A percentile compares a stretch with the other conserved stretches of the same genome.
These are phyloP conservation scores for Aspergillus flavus DNA, from an alignment of 2,329 filamentous ascomycete genomes.

Conservation along the genomic window DNA sequence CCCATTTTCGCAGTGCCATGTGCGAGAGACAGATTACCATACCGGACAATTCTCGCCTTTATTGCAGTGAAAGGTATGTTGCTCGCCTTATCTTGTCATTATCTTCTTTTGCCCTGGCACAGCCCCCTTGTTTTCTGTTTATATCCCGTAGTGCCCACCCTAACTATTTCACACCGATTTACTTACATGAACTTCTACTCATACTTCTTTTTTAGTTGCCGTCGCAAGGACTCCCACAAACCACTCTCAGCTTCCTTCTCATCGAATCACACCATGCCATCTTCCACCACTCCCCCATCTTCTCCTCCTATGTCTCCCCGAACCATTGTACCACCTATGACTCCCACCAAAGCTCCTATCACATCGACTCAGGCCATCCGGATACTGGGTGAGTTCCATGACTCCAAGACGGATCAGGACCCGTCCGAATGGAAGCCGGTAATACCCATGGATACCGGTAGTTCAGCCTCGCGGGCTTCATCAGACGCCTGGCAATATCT, in stretches of 20 bases:
- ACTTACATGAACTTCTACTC: conserved; percentile 5
- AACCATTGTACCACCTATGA: conserved; percentile 40
- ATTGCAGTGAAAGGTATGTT: conserved; percentile 65
- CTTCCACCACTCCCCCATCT: conserved; percentile 32
- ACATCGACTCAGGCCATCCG: conserved; percentile 30
- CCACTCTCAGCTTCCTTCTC: conserved; percentile 45
- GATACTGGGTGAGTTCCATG: conserved; percentile 44
- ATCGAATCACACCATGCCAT: conserved; percentile 32
- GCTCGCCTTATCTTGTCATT: conserved; percentile 17
- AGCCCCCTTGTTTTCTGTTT: conserved; percentile 9
- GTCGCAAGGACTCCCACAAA: conserved; percentile 50
- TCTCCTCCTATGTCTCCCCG: conserved; percentile 41
- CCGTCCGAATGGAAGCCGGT: conserved; percentile 55
- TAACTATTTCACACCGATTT: conserved; percentile 5
- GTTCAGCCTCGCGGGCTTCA: conserved; percentile 26
- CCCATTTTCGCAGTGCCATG: conserved; percentile 53
- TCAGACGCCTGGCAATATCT: conserved; percentile 50
- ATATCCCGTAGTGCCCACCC: conserved; percentile 11
- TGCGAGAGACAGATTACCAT: conserved; percentile 68
- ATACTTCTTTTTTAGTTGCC: conserved; percentile 38
- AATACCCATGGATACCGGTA: conserved; percentile 31
- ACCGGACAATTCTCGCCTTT: conserved; percentile 62
- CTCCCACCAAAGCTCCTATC: conserved; percentile 33
- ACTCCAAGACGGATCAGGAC: conserved; percentile 49
- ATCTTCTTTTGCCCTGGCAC: conserved; percentile 11